Evolutionary conservation across 768 basidiomycete species (phyloP), one percentile per base, ranked within the genome.

Genomic region (Mycena galericulata): DNA sequence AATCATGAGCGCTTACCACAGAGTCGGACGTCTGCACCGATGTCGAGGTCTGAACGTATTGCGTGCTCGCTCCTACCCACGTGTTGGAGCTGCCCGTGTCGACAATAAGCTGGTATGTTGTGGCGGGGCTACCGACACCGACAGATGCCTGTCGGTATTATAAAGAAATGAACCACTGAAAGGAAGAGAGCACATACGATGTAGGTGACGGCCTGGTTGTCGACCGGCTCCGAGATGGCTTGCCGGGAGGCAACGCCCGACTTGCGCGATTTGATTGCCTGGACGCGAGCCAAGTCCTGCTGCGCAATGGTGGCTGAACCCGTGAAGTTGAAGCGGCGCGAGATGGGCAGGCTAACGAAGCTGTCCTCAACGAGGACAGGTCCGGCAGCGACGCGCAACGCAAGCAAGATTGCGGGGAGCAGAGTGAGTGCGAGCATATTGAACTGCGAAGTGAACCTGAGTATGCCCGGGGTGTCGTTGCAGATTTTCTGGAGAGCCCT

Each of bases 81-180:
- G 90, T 91, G 79, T 91, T 92, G 20, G 86, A 85, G 74, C 88
- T 89, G 76, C 88, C 89, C 3, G 90, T 90, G 73, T 91, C 90
- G 59, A 91, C 79, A 61, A 91, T 73, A 50, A 92, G 82, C 4
- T 74, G 54, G 74, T 87, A 90, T 22, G 72, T 77, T 6, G 88
- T 89, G 22, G 86, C 76, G 1, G 89, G 89, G 67, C 73, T 84
- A 49, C 90, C 90, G 36, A 91, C 83, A 12, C 83, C 85, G 29
- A 89, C 81, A 14, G 79, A 72, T 2, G 86, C 79, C 56, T 78
- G 45, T 60, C 34, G 34, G 0, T 8, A 10, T 8, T 18, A 27
- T 30, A 26, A 47, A 26, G 29, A n/a, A 24, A 24, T 5, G 45
- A 34, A 22, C 4, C 17, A 20, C 38, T 17, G n/a, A 9, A 49